Evolutionary conservation across 2,329 filamentous ascomycete species (phyloP), one percentile per base, ranked within the genome.

Genomic region (Epichloe gansuensis): DNA sequence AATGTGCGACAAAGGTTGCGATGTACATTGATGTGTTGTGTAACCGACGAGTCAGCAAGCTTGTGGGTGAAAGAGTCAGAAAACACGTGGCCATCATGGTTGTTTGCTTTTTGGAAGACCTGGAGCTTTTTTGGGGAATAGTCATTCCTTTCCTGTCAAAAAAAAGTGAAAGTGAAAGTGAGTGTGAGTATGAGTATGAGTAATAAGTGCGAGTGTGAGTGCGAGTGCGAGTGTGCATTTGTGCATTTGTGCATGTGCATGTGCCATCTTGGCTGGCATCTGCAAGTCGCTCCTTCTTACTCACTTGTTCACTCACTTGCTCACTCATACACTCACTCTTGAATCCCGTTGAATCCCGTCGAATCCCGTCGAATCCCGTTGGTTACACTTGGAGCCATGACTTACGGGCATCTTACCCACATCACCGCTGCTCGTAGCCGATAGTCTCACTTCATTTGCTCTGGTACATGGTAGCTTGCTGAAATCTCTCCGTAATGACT

Each of bases 1-100:
- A 34, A 40, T 51, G 49, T 51, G 8, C 17, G 35, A 51, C 42
- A 34, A 34, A 25, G 41, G 41, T 17, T 51, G 42, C 49, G 23
- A 38, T 31, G 23, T 23, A 46, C 42, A 40, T 46, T 51, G 43
- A 45, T 41, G 49, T 47, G 23, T 47, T 47, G 49, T 51, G 43
- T 46, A 41, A 51, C 49, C 23, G 43, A 50, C 34, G 41, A 50
- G 49, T 38, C 49, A 44, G 49, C 23, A 51, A 34, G 42, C 43
- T 23, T 35, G 38, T 40, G 35, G 25, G 43, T n/a, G 36, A 46
- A 12, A 47, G 34, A 44, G 36, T 51, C 43, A 34, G 45, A 40
- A 40, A 47, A 34, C 49, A 51, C 49, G 49, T 51, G 49, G 49
- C 43, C 27, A 27, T 50, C 31, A 15, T 12, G 23, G 17, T 38